Evolutionary conservation across 1,139 yeast species (phyloP).

Genomic region (Magnusiomyces sp.): DNA sequence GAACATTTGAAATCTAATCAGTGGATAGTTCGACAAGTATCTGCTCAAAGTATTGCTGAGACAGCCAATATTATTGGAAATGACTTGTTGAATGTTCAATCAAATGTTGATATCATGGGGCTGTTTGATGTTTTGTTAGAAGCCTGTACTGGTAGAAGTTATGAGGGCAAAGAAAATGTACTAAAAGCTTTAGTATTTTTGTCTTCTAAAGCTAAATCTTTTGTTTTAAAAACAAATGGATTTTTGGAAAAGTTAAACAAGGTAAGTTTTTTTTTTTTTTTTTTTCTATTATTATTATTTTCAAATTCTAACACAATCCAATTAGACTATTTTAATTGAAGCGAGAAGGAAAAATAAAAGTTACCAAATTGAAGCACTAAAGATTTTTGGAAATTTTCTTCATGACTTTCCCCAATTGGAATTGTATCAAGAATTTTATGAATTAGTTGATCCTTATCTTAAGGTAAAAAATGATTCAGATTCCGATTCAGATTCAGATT

Average conservation of each 20-base stretch:
- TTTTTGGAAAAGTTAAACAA: conserved; percentile 2
- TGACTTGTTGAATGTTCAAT: conserved; percentile 1
- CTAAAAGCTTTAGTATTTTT: conserved; percentile 62
- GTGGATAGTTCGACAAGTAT: conserved; percentile 59
- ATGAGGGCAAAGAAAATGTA: conserved; percentile 80
- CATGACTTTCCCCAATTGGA: conserved; percentile 28
- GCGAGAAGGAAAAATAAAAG: conserved; percentile 57
- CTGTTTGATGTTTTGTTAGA: conserved; percentile 50
- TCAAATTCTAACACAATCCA: conserved; percentile 26
- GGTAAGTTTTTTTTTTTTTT: conserved; percentile 2
- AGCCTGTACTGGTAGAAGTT: conserved; percentile 69
- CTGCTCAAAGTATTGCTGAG: conserved; percentile 62
- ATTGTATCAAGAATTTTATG: conserved; percentile 29
- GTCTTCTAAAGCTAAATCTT: conserved; percentile 33
- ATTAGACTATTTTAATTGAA: conserved; percentile 47
- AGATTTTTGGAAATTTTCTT: conserved; percentile 23
- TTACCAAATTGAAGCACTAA: conserved; percentile 42
- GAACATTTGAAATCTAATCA: conserved; percentile 43
- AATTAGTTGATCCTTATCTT: conserved; percentile 27
- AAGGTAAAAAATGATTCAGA: conserved; percentile 17
- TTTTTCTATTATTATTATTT: background rate
- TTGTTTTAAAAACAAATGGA: background rate
- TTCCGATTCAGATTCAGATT: conserved; percentile 25
- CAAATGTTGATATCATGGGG: conserved; percentile 20
- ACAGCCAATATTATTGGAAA: conserved; percentile 38